A percentile compares a stretch with the other conserved stretches of the same genome.
Evolutionary conservation across 257 asterid species (phyloP).

Genomic region (Capsicum chinense): DNA sequence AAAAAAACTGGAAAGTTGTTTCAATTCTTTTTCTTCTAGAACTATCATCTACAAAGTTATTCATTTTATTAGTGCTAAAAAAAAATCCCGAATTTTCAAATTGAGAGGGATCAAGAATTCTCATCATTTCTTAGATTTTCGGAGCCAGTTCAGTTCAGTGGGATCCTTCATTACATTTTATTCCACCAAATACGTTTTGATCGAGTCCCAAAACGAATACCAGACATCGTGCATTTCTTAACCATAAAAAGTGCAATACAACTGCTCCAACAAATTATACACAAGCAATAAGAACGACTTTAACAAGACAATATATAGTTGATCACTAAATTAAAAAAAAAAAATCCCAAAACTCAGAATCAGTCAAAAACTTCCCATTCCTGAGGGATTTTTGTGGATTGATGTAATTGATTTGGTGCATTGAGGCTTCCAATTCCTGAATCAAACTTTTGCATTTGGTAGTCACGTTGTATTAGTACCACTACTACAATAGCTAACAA

Average conservation of each 20-base stretch:
- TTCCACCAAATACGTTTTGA: not conserved
- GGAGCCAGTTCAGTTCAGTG: not conserved
- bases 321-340: not conserved
- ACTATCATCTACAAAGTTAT: not conserved
- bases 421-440: slow-evolving; percentile 39
- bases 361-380: slow-evolving; percentile 34
- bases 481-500: not conserved
- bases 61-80: not conserved
- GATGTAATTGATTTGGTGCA: slow-evolving; percentile 24
- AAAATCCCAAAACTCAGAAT: slow-evolving; percentile 3
- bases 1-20: not conserved
- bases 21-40: not conserved
- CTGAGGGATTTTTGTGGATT: slow-evolving; percentile 31
- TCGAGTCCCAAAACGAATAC: not conserved
- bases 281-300: not conserved
- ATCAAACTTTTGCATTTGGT: slow-evolving; percentile 34
- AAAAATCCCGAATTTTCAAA: not conserved
- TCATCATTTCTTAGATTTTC: not conserved
- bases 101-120: not conserved
- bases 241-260: not conserved
- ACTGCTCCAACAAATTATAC: not conserved
- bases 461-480: slow-evolving; percentile 11
- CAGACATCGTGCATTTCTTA: not conserved
- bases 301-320: not conserved
- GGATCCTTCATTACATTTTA: not conserved